Conservation (phyloP, 2,329 filamentous ascomycete genomes). For the Diaporthe humulicola region DNA sequence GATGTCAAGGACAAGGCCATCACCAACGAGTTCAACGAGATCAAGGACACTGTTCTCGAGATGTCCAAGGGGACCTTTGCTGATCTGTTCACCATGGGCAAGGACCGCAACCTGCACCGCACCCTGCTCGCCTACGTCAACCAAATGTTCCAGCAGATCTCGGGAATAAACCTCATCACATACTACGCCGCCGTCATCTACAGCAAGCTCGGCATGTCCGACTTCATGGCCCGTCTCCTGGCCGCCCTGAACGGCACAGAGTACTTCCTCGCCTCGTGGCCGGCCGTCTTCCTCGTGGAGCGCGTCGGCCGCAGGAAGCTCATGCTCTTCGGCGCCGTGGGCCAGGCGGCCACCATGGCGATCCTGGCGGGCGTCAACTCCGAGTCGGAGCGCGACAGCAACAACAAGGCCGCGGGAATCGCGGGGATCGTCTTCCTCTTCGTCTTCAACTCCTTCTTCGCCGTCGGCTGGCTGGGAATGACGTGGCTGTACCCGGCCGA, state of each 20-base stretch:
- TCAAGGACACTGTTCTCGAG: slow-evolving; percentile 77
- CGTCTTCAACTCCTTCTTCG: slow-evolving; percentile 67
- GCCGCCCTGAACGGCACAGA: slow-evolving; percentile 65
- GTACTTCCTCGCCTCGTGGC: slow-evolving; percentile 71
- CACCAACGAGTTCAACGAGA: slow-evolving; percentile 63
- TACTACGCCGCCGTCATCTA: slow-evolving; percentile 45
- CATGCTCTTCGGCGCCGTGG: slow-evolving; percentile 77
- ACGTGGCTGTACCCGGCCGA: slow-evolving; percentile 72
- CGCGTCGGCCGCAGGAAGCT: slow-evolving; percentile 76
- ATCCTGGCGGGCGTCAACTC: slow-evolving; percentile 64
- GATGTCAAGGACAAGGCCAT: slow-evolving; percentile 65
- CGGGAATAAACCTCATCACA: slow-evolving; percentile 48
- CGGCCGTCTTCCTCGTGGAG: slow-evolving; percentile 72
- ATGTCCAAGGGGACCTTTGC: slow-evolving; percentile 44
- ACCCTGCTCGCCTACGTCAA: slow-evolving; percentile 42
- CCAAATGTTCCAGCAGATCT: slow-evolving; percentile 42
- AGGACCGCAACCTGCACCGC: slow-evolving; percentile 43
- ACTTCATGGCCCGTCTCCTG: slow-evolving; percentile 68
- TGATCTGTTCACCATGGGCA: slow-evolving; percentile 41
- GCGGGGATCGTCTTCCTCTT: slow-evolving; percentile 58
- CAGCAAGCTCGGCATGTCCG: slow-evolving; percentile 60
- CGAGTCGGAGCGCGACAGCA: slow-evolving; percentile 37
- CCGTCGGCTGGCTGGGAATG: slow-evolving; percentile 66
- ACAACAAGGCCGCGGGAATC: slow-evolving; percentile 46
- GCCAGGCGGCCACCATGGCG: slow-evolving; percentile 76